Evolutionary conservation across 176 grass and related monocot genomes (phyloP), one percentile per base, ranked within the genome.

Genomic region (Bromus sterilis): DNA sequence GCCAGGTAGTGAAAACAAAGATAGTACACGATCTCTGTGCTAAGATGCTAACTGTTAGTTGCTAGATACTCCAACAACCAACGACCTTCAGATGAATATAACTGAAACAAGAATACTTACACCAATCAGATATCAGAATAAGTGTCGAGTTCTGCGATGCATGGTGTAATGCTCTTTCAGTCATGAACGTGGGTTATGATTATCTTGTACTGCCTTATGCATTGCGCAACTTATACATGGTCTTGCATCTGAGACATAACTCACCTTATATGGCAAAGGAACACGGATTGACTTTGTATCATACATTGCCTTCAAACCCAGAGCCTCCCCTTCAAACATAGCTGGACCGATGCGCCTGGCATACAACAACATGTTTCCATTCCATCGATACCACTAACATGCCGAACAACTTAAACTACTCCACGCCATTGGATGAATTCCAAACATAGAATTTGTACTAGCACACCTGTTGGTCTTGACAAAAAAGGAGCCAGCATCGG

Each of bases 321-420:
- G 86, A 75, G 96, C 88, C 61, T 98, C 96, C 63, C 88, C 96
- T 79, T 98, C 91, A 88, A 99, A 95, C 93, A 99, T 99, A 62
- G 93, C 84, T 30, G 90, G 82, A 59, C 87, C 93, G 79, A 99
- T 95, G 51, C 70, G 77, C 49, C 96, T 98, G 86, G 55, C 62
- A 77, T 13, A 77, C 18, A 56, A 23, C 30, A 7, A 23, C 11
- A 16, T 9, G 11, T 18, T 64, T 44, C 18, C 18, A 28, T 43
- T 55, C 56, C 10, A 12, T 35, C 11, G 55, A 62, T 77, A 24
- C n/a, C 15, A 57, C 33, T 21, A 79, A 4, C 74, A 76, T 76
- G 0, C n/a, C n/a, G n/a, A n/a, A 28, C 25, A 53, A 34, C 6
- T 26, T 56, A 2, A 2, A 6, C 9, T 61, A 80, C 11, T 33